Evolutionary conservation across 129 eudicot species (phyloP), one percentile per base, ranked within the genome.

Genomic region (Sambucus nigra): DNA sequence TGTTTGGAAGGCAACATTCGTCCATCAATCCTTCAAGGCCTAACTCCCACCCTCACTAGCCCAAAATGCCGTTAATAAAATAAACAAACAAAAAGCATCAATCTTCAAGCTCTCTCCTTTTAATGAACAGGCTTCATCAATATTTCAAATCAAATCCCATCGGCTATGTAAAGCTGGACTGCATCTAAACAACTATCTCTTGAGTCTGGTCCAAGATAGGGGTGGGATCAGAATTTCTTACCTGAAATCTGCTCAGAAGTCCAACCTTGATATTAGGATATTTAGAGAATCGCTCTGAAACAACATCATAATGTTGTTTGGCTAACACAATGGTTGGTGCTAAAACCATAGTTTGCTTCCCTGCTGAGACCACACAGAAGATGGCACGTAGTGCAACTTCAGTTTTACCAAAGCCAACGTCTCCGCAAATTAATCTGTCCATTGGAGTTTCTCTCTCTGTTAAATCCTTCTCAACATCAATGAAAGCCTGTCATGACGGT

Each of bases 181-280:
- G 24, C 51, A 57, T 31, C 33, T 21, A 25, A 40, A 53, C 35
- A 64, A 53, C 40, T 19, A 46, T 20, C 5, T 29, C 7, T 19
- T 19, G n/a, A 5, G 27, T 25, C 58, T 19, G 38, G 35, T 1
- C 33, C 6, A n/a, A 32, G 56, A 13, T 17, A 61, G 49, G 25
- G 27, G 15, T 25, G 10, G 10, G 13, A 27, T n/a, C 59, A 48
- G 19, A 60, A 46, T 49, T 35, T 45, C 63, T 22, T 74, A 89
- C 98, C 98, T 85, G 95, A 82, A 85, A 89, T 76, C 98, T 89
- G 77, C 95, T 89, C 46, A 89, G 72, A 60, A 89, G 88, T 65
- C 98, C 95, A 71, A 89, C 86, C 69, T 71, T 76, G 70, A 85
- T 67, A 61, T 73, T 64, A 13, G 69, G 83, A 67, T 89, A 85